A percentile compares a stretch with the other conserved stretches of the same genome.
Conservation (phyloP, 2,329 filamentous ascomycete species). For the Byssothecium circinans region DNA sequence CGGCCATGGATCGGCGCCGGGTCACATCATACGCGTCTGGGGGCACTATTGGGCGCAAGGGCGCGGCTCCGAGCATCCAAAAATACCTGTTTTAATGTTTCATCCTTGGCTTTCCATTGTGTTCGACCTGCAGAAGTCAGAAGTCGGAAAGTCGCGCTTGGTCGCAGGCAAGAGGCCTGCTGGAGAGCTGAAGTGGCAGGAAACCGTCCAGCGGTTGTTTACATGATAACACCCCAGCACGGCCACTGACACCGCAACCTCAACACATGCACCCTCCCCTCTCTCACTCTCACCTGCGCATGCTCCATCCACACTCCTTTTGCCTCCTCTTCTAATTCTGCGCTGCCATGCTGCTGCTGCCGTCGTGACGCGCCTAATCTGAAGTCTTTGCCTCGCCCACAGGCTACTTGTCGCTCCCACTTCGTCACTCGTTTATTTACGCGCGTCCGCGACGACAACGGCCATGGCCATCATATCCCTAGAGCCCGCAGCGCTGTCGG, state of each 20-base stretch:
- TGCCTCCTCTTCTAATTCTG: constrained; percentile 4
- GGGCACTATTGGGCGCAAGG: too few relatives aligned
- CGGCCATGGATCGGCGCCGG: constrained; percentile 15
- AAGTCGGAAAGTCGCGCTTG: constrained; percentile 22
- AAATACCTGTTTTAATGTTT: neutral
- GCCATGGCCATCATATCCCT: constrained; percentile 81
- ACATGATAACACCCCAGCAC: neutral
- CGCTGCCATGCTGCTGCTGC: constrained; percentile 25
- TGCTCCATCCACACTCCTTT: constrained; percentile 10
- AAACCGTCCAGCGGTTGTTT: constrained; percentile 15
- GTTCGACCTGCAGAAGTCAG: constrained; percentile 30
- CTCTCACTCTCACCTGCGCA: neutral
- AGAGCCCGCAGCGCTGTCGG: constrained; percentile 73
- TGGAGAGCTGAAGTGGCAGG: constrained; percentile 16
- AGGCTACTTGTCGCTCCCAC: constrained; percentile 6
- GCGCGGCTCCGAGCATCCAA: too few relatives aligned
- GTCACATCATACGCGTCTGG: constrained; percentile 7
- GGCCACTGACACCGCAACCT: neutral
- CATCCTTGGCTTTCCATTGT: constrained; percentile 4
- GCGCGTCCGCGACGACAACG: constrained; percentile 22
- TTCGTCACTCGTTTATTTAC: constrained; percentile 34
- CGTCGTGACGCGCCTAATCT: constrained; percentile 3
- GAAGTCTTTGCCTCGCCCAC: neutral
- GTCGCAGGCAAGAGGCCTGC: constrained; percentile 25
- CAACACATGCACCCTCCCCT: neutral